These are phyloP conservation scores for Sporothrix brasiliensis DNA, from an alignment of 2,329 filamentous ascomycete species.

Conservation along the genomic window DNA sequence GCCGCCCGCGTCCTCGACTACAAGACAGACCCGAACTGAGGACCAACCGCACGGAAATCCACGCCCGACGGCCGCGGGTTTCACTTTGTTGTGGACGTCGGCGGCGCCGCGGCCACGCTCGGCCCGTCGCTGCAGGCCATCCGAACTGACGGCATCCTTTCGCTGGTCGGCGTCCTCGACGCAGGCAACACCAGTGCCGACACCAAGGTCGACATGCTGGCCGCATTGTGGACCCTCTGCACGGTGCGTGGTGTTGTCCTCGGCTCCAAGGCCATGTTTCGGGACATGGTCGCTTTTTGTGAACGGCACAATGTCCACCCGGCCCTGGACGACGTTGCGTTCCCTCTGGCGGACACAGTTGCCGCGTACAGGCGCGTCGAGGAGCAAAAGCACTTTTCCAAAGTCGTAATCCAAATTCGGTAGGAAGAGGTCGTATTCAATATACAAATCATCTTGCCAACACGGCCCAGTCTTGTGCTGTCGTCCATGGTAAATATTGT, in stretches of 20 bases:
- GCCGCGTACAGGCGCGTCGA: constrained; percentile 58
- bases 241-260: constrained; percentile 50
- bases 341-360: constrained; percentile 45
- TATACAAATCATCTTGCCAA: no score
- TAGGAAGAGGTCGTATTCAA: neutral
- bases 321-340: constrained; percentile 46
- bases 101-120: constrained; percentile 57
- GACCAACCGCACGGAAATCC: constrained; percentile 54
- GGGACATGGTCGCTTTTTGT: constrained; percentile 50
- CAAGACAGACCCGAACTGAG: constrained; percentile 56
- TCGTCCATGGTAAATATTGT: no score
- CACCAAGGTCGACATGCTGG: constrained; percentile 51
- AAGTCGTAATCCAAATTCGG: constrained; percentile 51
- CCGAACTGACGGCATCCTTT: constrained; percentile 43
- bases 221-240: constrained; percentile 48
- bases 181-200: constrained; percentile 48
- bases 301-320: constrained; percentile 50
- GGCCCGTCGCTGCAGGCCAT: constrained; percentile 45
- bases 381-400: constrained; percentile 59
- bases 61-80: constrained; percentile 53
- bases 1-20: constrained; percentile 63
- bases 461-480: no score
- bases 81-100: constrained; percentile 60
- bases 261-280: constrained; percentile 47
- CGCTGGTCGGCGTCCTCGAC: constrained; percentile 49